A percentile compares a stretch with the other conserved stretches of the same genome.
phyloP scores from a whole-genome alignment of 306 rosid genomes.

The Lathyrus sativus region DNA sequence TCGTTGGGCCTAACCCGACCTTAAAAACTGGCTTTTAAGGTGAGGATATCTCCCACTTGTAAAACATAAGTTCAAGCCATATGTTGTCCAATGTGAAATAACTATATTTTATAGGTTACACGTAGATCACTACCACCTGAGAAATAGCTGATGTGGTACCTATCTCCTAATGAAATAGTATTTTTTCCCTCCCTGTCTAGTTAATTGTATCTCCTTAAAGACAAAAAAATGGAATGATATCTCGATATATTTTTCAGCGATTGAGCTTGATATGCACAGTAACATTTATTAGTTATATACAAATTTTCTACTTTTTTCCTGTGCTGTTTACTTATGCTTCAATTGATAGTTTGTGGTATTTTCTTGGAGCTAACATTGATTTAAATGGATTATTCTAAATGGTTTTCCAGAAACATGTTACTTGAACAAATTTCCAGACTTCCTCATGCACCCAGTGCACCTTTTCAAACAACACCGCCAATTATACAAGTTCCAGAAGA shows the following conservation, averaged over 20 bases:
- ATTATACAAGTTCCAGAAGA: constrained; percentile 65
- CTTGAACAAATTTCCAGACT: constrained; percentile 74
- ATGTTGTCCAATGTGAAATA: too few relatives aligned
- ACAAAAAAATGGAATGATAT: neutral
- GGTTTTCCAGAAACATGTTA: constrained; percentile 51
- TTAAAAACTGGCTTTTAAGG: too few relatives aligned
- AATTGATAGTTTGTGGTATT: constrained; percentile 22
- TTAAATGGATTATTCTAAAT: constrained; percentile 20
- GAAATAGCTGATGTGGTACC: neutral
- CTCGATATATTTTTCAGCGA: neutral
- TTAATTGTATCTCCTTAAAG: constrained; percentile 15
- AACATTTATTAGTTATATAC: neutral
- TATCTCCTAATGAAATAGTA: neutral
- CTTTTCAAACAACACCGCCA: constrained; percentile 74
- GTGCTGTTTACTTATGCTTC: constrained; percentile 5
- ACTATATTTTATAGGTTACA: too few relatives aligned
- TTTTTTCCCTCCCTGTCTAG: neutral
- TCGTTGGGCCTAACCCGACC: too few relatives aligned
- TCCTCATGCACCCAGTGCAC: constrained; percentile 81
- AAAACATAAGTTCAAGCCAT: too few relatives aligned
- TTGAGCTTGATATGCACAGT: constrained; percentile 11
- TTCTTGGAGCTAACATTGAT: constrained; percentile 12
- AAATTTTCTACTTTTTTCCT: constrained; percentile 14
- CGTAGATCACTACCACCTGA: too few relatives aligned
- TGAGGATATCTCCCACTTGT: too few relatives aligned